A percentile compares a stretch with the other conserved stretches of the same genome.
Conservation (phyloP, 1,139 yeast genomes). For the Candida smagusa region DNA sequence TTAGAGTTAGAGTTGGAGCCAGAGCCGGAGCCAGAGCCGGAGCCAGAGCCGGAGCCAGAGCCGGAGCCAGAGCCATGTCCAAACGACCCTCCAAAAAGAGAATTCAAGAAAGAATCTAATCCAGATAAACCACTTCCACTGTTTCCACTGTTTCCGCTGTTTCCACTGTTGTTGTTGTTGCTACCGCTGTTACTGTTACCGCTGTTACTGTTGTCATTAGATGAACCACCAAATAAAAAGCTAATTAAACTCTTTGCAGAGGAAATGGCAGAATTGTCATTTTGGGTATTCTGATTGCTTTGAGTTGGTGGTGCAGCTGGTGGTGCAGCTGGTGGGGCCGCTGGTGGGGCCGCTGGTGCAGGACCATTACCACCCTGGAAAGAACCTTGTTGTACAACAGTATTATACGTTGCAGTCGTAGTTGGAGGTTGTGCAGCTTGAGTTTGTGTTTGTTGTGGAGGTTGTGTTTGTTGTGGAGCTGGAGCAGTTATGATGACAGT, state of each 20-base stretch:
- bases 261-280: slow-evolving; percentile 6
- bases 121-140: background rate
- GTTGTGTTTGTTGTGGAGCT: slow-evolving; percentile 1
- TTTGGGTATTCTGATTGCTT: slow-evolving; percentile 3
- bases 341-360: slow-evolving; percentile 11
- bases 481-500: slow-evolving; percentile 1
- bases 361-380: slow-evolving; percentile 9
- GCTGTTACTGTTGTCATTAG: slow-evolving; percentile 1
- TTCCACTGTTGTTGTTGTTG: background rate
- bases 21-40: background rate
- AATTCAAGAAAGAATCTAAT: background rate
- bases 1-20: slow-evolving; percentile 3
- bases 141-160: background rate
- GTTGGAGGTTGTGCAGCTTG: background rate
- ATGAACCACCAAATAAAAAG: slow-evolving; percentile 3
- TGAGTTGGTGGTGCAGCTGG: slow-evolving; percentile 8
- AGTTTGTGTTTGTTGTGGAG: background rate
- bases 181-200: slow-evolving; percentile 1
- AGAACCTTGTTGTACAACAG: slow-evolving; percentile 5
- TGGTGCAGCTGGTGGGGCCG: slow-evolving; percentile 7
- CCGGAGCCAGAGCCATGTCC: background rate
- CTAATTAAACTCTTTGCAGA: slow-evolving; percentile 10
- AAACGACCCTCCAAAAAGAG: background rate
- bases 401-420: slow-evolving; percentile 5
- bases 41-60: background rate